These are phyloP conservation scores for Ploettnerulaceae sp. DNA, from an alignment of 2,329 filamentous ascomycete species.

Conservation along the genomic window DNA sequence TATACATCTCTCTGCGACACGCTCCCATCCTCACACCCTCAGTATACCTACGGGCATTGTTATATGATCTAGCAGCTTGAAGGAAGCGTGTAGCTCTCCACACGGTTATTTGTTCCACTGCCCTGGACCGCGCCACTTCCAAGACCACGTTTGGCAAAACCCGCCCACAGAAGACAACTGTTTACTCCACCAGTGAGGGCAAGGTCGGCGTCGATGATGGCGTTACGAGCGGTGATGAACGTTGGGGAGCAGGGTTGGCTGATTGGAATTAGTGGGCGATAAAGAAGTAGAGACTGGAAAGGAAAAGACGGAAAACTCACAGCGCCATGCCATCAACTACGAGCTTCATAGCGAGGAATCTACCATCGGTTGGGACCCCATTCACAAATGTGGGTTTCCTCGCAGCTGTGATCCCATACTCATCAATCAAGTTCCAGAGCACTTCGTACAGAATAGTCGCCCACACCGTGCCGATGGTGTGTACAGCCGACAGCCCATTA, in stretches of 20 bases:
- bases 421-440: slow-evolving; percentile 53
- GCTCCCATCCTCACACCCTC: too few species aligned
- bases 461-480: slow-evolving; percentile 49
- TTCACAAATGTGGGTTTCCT: slow-evolving; percentile 39
- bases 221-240: slow-evolving; percentile 48
- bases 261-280: background rate
- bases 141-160: slow-evolving; percentile 53
- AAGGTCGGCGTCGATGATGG: slow-evolving; percentile 51
- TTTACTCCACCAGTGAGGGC: slow-evolving; percentile 48
- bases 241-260: slow-evolving; percentile 52
- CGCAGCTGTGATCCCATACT: slow-evolving; percentile 46
- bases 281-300: background rate
- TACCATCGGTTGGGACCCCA: slow-evolving; percentile 47
- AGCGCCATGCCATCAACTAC: slow-evolving; percentile 49
- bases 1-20: too few species aligned
- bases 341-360: slow-evolving; percentile 38
- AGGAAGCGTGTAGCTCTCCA: slow-evolving; percentile 10
- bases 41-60: too few species aligned
- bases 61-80: background rate
- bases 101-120: slow-evolving; percentile 1
- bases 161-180: slow-evolving; percentile 48
- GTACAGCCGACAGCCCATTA: slow-evolving; percentile 39
- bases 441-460: slow-evolving; percentile 50
- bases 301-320: slow-evolving; percentile 18
- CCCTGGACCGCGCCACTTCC: slow-evolving; percentile 32